phyloP scores from a whole-genome alignment of 495 filamentous ascomycete species.

The Penicillium ochrochloron region DNA sequence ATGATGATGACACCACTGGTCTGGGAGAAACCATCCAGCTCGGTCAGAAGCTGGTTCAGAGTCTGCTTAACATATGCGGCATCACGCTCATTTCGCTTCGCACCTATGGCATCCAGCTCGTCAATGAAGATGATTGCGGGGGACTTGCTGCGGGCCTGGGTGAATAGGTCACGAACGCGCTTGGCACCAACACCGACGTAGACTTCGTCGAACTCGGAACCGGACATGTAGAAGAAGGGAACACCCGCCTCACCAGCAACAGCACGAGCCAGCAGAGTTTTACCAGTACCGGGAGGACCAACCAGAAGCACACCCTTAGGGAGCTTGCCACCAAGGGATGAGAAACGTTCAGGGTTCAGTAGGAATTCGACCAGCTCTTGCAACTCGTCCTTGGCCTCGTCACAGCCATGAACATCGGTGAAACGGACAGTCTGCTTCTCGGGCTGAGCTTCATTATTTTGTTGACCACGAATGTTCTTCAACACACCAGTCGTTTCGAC shows the following conservation, averaged over 20 bases:
- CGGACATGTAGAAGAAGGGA: slow-evolving; percentile 99
- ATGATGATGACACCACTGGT: slow-evolving; percentile 93
- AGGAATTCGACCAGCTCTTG: slow-evolving; percentile 97
- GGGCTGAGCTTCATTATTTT: slow-evolving; percentile 81
- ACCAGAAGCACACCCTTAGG: slow-evolving; percentile 96
- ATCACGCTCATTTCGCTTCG: slow-evolving; percentile 89
- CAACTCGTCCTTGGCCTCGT: slow-evolving; percentile 97
- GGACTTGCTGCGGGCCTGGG: slow-evolving; percentile 80
- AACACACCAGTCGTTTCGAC: slow-evolving; percentile 78
- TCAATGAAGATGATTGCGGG: slow-evolving; percentile 99
- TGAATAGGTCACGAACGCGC: slow-evolving; percentile 95
- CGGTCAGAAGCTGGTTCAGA: slow-evolving; percentile 95
- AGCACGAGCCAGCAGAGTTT: slow-evolving; percentile 94
- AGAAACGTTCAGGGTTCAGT: slow-evolving; percentile 89
- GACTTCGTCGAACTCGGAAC: slow-evolving; percentile 96
- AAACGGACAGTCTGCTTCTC: slow-evolving; percentile 91
- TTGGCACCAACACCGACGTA: slow-evolving; percentile 98
- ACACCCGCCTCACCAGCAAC: slow-evolving; percentile 97
- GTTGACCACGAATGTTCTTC: slow-evolving; percentile 72
- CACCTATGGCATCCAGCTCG: slow-evolving; percentile 94
- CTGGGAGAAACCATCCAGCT: slow-evolving; percentile 95
- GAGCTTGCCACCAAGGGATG: slow-evolving; percentile 88
- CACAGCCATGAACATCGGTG: slow-evolving; percentile 93
- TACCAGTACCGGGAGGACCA: slow-evolving; percentile 95
- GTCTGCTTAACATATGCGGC: slow-evolving; percentile 97